Evolutionary conservation across 1,284 basidiomycete species (phyloP), one percentile per base, ranked within the genome.

Genomic region (Anthracocystis panici-leucophaei): DNA sequence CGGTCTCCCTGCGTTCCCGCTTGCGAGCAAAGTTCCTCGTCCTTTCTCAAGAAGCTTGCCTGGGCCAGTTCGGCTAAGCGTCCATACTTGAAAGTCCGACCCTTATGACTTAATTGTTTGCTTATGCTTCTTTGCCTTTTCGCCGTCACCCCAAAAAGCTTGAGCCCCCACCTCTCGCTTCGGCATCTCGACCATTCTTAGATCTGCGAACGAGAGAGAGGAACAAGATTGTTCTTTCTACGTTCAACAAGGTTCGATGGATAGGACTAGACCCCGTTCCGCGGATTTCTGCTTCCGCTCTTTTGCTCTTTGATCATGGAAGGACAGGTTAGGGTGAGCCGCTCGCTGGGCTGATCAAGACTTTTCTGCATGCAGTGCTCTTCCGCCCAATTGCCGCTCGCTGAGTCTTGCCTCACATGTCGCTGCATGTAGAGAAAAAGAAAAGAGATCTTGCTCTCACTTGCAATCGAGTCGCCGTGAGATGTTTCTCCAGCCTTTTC

Each of bases 381-480:
- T 38, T 53, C n/a, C 46, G 42, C 3, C 20, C 38, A 20, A 29
- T 45, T 54, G 35, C 54, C 54, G 50, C 41, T 53, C 52, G 46
- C 33, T 31, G 54, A 38, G 41, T 46, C 31, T 12, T 38, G 3
- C 35, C 35, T 41, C 45, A 12, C 58, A 16, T 40, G 44, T 40
- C 25, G 29, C 52, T 59, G 54, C 53, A 61, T 61, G 61, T 53
- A 27, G 27, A 27, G 27, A 27, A 60, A 54, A 49, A 31, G 42
- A 35, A 45, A 27, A 38, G 16, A 21, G 49, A 33, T 33, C 23
- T 21, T 41, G 38, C 31, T 23, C 5, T 20, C 54, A 54, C 14
- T 31, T 51, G 31, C 40, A 69, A 54, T 70, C 62, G 68, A 65
- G 68, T 70, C 62, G 57, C 68, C 68, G 62, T 65, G 68, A 65